These are phyloP conservation scores for Strobilomyces dryophilus DNA, from an alignment of 768 basidiomycete species.

Conservation along the genomic window DNA sequence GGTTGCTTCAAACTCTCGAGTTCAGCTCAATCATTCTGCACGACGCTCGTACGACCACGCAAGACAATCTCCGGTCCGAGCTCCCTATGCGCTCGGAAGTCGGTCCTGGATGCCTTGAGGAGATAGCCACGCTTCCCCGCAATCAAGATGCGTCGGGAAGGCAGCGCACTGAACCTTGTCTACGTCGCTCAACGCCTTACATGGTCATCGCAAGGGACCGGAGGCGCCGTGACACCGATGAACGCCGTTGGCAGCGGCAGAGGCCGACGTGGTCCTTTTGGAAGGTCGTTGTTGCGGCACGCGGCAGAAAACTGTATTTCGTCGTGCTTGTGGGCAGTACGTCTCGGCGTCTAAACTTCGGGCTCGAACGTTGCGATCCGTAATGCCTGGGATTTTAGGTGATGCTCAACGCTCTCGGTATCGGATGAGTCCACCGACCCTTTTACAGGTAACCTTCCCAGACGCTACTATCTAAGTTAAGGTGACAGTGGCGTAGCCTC, in stretches of 20 bases:
- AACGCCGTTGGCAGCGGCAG: neutral
- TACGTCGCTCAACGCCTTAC: neutral
- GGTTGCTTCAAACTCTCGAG: neutral
- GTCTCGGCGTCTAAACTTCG: neutral
- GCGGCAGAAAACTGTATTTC: neutral
- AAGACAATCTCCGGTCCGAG: neutral
- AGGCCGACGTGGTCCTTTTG: constrained; percentile 2
- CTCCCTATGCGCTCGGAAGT: neutral
- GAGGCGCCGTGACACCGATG: neutral
- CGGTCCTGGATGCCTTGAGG: constrained; percentile 7
- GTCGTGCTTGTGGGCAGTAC: neutral
- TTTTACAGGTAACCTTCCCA: neutral
- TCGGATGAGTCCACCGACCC: neutral
- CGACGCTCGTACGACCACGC: too few relatives aligned
- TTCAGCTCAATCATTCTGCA: too few relatives aligned
- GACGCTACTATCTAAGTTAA: neutral
- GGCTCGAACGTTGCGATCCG: neutral
- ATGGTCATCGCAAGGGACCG: neutral
- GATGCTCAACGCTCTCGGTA: neutral
- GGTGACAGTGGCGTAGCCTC: neutral
- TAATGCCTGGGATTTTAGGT: neutral
- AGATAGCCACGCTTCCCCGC: constrained; percentile 4
- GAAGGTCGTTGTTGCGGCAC: neutral
- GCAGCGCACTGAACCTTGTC: neutral
- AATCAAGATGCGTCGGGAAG: neutral